These are phyloP conservation scores for Rheum nobile DNA, from an alignment of 148 eudicot species.

Conservation along the genomic window DNA sequence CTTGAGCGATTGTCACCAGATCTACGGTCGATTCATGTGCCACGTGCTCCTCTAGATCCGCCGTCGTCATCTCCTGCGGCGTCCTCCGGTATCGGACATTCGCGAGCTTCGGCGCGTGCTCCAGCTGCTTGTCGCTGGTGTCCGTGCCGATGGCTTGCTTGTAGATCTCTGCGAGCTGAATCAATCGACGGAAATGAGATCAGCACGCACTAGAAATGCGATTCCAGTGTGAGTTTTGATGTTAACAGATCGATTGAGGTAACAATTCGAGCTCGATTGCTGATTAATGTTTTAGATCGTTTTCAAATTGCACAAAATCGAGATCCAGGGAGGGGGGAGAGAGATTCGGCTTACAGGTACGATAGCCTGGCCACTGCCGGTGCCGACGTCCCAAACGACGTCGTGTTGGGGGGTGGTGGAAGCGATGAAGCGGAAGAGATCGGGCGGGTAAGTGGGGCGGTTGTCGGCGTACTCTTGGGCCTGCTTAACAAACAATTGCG, in stretches of 20 bases:
- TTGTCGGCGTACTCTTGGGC: slow-evolving; percentile 33
- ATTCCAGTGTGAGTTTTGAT: neutral
- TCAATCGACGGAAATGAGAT: neutral
- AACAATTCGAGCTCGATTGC: neutral
- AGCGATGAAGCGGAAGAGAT: slow-evolving; percentile 60
- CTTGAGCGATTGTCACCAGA: slow-evolving; percentile 61
- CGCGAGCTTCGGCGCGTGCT: slow-evolving; percentile 51
- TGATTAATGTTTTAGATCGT: neutral
- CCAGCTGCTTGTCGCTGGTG: slow-evolving; percentile 66
- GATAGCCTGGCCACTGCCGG: slow-evolving; percentile 77
- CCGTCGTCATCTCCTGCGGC: slow-evolving; percentile 26
- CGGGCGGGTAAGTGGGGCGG: slow-evolving; percentile 50
- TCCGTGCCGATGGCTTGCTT: slow-evolving; percentile 73
- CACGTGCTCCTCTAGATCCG: slow-evolving; percentile 20
- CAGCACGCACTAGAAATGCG: too few relatives aligned
- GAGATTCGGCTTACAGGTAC: slow-evolving; percentile 24
- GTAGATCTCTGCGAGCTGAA: slow-evolving; percentile 45
- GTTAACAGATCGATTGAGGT: neutral
- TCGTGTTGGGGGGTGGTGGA: slow-evolving; percentile 46
- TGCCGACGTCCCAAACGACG: slow-evolving; percentile 41
- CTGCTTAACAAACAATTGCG: slow-evolving; percentile 43
- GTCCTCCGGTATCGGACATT: slow-evolving; percentile 57
- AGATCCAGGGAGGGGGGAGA: neutral
- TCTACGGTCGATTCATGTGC: slow-evolving; percentile 35
- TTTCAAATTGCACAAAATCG: neutral